Conservation (phyloP, 139 green algal genomes). For the Micractinium conductrix region DNA sequence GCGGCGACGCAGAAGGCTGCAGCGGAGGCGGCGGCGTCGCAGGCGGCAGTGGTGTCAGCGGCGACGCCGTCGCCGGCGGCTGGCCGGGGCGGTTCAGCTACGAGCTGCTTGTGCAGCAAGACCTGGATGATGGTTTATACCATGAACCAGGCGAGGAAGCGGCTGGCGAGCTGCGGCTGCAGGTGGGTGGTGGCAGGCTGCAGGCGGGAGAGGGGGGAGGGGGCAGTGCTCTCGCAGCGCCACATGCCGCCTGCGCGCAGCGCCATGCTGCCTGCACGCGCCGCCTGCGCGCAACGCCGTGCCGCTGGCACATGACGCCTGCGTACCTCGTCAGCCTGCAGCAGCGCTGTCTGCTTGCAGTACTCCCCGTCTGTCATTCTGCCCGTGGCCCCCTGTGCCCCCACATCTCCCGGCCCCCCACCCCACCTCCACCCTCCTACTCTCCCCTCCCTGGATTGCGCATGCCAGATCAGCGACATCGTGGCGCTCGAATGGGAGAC, state of each 20-base stretch:
- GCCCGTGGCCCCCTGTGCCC: too few relatives aligned
- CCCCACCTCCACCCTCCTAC: not conserved
- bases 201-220: not conserved
- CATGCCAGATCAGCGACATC: slow-evolving; percentile 11
- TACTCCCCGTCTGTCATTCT: not conserved
- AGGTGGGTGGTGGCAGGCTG: not conserved
- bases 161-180: not conserved
- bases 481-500: slow-evolving; percentile 23
- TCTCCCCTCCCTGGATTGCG: not conserved
- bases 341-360: not conserved
- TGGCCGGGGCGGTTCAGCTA: not conserved
- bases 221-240: not conserved
- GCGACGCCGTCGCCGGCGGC: not conserved
- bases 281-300: too few relatives aligned
- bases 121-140: slow-evolving; percentile 4
- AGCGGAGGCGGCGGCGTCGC: not conserved
- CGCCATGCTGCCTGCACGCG: too few relatives aligned
- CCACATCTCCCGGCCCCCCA: not conserved
- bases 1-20: not conserved
- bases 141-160: not conserved
- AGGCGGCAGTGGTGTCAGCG: not conserved
- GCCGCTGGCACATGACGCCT: too few relatives aligned
- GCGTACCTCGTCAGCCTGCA: too few relatives aligned
- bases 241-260: too few relatives aligned
- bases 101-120: slow-evolving; percentile 17